These are phyloP conservation scores for Xylariales sp. DNA, from an alignment of 2,329 filamentous ascomycete genomes.

Conservation along the genomic window DNA sequence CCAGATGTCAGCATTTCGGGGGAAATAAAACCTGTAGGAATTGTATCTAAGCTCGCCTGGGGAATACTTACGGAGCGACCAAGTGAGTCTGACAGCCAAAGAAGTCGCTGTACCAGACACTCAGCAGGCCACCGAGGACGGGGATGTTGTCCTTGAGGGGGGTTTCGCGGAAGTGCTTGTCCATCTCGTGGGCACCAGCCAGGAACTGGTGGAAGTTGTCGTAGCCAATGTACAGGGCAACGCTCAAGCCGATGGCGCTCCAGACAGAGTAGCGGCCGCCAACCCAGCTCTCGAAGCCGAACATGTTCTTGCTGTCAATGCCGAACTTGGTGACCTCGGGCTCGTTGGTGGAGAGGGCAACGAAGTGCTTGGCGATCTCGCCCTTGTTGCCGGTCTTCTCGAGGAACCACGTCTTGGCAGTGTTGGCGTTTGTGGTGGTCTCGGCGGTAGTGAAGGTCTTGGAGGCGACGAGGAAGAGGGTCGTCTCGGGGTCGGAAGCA, in stretches of 20 bases:
- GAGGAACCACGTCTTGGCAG: slow-evolving; percentile 95
- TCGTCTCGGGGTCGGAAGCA: slow-evolving; percentile 89
- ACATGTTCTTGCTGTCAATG: slow-evolving; percentile 99
- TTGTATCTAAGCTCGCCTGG: too few species aligned
- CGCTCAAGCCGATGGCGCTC: slow-evolving; percentile 95
- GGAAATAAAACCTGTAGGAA: too few species aligned
- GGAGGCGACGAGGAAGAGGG: slow-evolving; percentile 96
- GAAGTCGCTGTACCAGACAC: slow-evolving; percentile 98
- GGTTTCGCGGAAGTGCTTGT: slow-evolving; percentile 92
- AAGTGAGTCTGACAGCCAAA: slow-evolving; percentile 97
- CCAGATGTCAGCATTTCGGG: neutral
- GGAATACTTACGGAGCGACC: slow-evolving; percentile 78
- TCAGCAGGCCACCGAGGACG: slow-evolving; percentile 83
- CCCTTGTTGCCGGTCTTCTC: slow-evolving; percentile 70
- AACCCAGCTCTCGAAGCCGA: slow-evolving; percentile 98
- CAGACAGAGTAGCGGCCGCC: slow-evolving; percentile 98
- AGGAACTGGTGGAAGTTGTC: slow-evolving; percentile 98
- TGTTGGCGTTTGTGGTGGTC: slow-evolving; percentile 95
- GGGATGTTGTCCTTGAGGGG: slow-evolving; percentile 95
- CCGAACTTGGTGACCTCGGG: slow-evolving; percentile 95
- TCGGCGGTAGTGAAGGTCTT: slow-evolving; percentile 99
- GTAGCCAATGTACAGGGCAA: slow-evolving; percentile 90
- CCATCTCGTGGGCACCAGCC: slow-evolving; percentile 92
- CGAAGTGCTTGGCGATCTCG: slow-evolving; percentile 97
- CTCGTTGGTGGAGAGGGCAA: slow-evolving; percentile 95